A percentile compares a stretch with the other conserved stretches of the same genome.
phyloP scores from a whole-genome alignment of 108 stramenopile genomes.

The Aurantiochytrium sp. region DNA sequence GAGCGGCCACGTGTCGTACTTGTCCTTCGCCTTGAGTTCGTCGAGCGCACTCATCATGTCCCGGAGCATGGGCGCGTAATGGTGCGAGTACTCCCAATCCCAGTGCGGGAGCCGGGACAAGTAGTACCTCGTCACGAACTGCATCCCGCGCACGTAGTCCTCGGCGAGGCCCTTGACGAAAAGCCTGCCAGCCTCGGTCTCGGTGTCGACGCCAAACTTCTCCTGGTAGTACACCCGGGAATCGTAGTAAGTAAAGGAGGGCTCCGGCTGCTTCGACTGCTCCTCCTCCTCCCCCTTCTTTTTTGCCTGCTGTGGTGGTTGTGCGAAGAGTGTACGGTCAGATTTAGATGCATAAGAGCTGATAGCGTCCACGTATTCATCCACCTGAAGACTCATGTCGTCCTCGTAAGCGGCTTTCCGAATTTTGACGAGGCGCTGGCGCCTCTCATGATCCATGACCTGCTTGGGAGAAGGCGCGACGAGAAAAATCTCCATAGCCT shows the following conservation, averaged over 20 bases:
- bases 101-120: constrained; percentile 86
- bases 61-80: constrained; percentile 96
- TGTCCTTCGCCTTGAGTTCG: constrained; percentile 76
- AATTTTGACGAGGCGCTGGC: no score
- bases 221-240: constrained; percentile 82
- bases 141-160: constrained; percentile 89
- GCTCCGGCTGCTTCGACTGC: no score
- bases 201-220: constrained; percentile 91
- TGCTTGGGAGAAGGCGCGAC: no score
- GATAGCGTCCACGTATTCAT: constrained; percentile 33
- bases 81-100: constrained; percentile 96
- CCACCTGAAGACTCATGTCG: neutral
- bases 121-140: constrained; percentile 97
- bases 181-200: constrained; percentile 78
- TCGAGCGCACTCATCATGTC: constrained; percentile 80
- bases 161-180: constrained; percentile 79
- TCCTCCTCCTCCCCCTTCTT: constrained; percentile 13
- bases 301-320: no score
- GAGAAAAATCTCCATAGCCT: no score
- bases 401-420: neutral
- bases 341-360: constrained; percentile 40
- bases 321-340: constrained; percentile 50
- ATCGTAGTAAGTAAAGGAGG: constrained; percentile 56
- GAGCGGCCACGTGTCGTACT: constrained; percentile 65
- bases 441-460: no score